A percentile compares a stretch with the other conserved stretches of the same genome.
These are phyloP conservation scores for Starmerella floricola DNA, from an alignment of 805 yeast species.

Conservation along the genomic window DNA sequence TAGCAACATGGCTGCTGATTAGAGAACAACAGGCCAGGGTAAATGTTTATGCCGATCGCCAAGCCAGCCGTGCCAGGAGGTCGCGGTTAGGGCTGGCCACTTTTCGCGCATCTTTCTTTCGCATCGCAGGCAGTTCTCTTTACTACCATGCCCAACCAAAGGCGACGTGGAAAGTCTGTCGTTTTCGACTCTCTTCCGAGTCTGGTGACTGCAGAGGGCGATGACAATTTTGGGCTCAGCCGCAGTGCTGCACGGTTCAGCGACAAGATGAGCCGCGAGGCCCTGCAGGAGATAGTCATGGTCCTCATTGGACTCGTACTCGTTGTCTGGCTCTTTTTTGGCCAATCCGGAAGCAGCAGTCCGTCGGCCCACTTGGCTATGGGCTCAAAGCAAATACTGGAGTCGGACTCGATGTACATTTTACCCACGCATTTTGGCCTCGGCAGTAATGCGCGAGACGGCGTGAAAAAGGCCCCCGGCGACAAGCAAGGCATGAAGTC, in stretches of 20 bases:
- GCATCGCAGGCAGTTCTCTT: not conserved
- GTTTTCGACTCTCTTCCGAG: slow-evolving; percentile 22
- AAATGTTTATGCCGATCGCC: not conserved
- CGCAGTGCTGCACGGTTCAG: slow-evolving; percentile 6
- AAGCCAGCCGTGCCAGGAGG: slow-evolving; percentile 5
- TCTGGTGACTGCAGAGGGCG: slow-evolving; percentile 18
- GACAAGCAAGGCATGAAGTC: slow-evolving; percentile 21
- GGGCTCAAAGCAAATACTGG: slow-evolving; percentile 11
- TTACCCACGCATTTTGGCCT: slow-evolving; percentile 22
- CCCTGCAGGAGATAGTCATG: slow-evolving; percentile 21
- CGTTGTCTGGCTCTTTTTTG: slow-evolving; percentile 24
- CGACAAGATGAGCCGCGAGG: slow-evolving; percentile 18
- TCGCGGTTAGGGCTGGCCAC: not conserved
- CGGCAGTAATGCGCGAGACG: slow-evolving; percentile 16
- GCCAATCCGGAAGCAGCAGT: slow-evolving; percentile 5
- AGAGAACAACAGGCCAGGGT: not conserved
- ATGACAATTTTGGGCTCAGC: slow-evolving; percentile 10
- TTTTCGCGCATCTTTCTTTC: not conserved
- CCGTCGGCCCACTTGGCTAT: not conserved
- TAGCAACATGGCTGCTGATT: too few relatives aligned
- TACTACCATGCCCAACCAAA: slow-evolving; percentile 13
- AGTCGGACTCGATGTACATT: slow-evolving; percentile 18
- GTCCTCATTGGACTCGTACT: slow-evolving; percentile 21
- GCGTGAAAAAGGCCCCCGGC: slow-evolving; percentile 28
- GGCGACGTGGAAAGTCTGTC: slow-evolving; percentile 21